phyloP scores from a whole-genome alignment of 768 basidiomycete genomes.

The Mycena vulgaris region DNA sequence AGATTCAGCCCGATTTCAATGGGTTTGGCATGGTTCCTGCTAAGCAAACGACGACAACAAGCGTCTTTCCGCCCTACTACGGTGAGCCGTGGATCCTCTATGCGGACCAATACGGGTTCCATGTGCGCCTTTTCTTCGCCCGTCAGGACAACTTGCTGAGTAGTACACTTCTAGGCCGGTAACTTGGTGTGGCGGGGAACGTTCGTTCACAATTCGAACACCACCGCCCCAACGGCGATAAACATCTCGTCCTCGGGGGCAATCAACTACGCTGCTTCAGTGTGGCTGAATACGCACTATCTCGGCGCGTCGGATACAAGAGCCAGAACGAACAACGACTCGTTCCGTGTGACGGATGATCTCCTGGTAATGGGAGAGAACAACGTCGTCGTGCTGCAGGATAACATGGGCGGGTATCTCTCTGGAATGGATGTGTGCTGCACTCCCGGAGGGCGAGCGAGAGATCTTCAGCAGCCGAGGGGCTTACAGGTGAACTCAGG shows the following conservation, averaged over 20 bases:
- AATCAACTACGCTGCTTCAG: constrained; percentile 61
- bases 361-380: constrained; percentile 27
- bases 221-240: constrained; percentile 26
- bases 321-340: constrained; percentile 32
- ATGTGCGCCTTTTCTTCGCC: not conserved
- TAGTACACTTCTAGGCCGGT: constrained; percentile 3
- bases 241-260: constrained; percentile 36
- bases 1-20: constrained; percentile 60
- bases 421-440: constrained; percentile 34
- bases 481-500: constrained; percentile 28
- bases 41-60: constrained; percentile 67
- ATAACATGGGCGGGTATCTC: constrained; percentile 39
- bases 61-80: constrained; percentile 64
- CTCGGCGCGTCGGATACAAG: constrained; percentile 53
- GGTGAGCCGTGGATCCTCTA: constrained; percentile 71
- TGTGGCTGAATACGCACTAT: constrained; percentile 72
- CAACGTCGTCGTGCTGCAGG: constrained; percentile 35
- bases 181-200: constrained; percentile 35
- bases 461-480: constrained; percentile 36
- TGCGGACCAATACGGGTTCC: constrained; percentile 75
- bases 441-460: constrained; percentile 36
- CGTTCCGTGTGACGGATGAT: constrained; percentile 27
- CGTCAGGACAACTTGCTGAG: not conserved
- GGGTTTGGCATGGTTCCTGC: constrained; percentile 69
- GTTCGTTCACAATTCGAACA: constrained; percentile 26